Evolutionary conservation across 176 grass and related monocot species (phyloP), one percentile per base, ranked within the genome.

Genomic region (Cenchrus purpureus): DNA sequence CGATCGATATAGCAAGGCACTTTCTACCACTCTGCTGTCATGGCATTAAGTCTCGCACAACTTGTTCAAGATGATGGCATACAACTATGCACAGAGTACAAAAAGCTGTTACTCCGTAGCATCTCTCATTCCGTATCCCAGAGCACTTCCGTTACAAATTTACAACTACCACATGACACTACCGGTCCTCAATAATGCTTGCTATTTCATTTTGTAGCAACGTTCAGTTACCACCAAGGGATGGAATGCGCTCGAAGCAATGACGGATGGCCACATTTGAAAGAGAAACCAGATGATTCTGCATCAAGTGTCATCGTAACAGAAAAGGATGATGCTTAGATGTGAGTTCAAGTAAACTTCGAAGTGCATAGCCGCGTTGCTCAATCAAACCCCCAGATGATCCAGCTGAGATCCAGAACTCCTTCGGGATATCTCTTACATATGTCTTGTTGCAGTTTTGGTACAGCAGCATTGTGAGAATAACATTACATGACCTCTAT

Each of bases 271-370:
- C 22, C 10, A 42, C 29, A 45, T 69, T 25, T 25, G 22, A 25
- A 25, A 25, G 11, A 17, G 10, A 77, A 63, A 59, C 12, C 79
- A 76, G 22, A 76, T 53, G 72, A 61, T 82, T 82, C 72, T 76
- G 42, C 53, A 40, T 14, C n/a, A 19, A 44, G 65, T 17, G n/a
- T 45, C 59, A 29, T 55, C 16, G 37, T 70, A 34, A 51, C 12
- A 7, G 73, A 61, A 32, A 32, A 1, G 43, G 17, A 12, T 46
- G 10, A 63, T 82, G 78, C 83, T 75, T 89, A 70, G 63, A 89
- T 62, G 62, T 4, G 42, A 89, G 62, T 51, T 71, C 77, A 70
- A 68, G 61, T 81, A 62, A 85, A 43, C 64, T 40, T 32, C 34
- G 34, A 34, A 34, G 34, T 34, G 34, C 34, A 34, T 34, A 34